Conservation (phyloP, 768 basidiomycete genomes). For the Calocybe cyanea region DNA sequence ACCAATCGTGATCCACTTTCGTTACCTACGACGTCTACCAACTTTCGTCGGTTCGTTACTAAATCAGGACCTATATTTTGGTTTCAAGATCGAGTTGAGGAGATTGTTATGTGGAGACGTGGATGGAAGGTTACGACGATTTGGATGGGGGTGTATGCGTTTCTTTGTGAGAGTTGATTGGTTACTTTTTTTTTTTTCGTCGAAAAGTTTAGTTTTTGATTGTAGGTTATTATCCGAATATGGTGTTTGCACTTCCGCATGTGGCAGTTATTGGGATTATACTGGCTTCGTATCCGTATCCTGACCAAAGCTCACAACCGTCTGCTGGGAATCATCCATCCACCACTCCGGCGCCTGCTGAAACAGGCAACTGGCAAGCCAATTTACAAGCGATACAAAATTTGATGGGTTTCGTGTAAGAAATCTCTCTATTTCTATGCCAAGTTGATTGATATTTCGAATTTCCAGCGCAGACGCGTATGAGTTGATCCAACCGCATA, state of each 20-base stretch:
- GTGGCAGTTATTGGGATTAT: constrained; percentile 58
- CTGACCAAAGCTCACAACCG: constrained; percentile 11
- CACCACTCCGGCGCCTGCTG: constrained; percentile 36
- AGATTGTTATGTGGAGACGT: constrained; percentile 77
- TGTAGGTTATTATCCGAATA: constrained; percentile 72
- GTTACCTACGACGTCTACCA: constrained; percentile 69
- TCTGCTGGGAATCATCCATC: constrained; percentile 20
- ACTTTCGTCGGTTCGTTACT: constrained; percentile 79
- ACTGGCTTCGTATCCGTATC: constrained; percentile 52
- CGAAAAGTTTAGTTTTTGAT: not conserved
- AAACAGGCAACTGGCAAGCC: constrained; percentile 76
- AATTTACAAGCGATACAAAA: constrained; percentile 91
- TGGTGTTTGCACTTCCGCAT: constrained; percentile 70
- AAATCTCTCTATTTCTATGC: constrained; percentile 8
- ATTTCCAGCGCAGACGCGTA: constrained; percentile 55
- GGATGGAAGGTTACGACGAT: constrained; percentile 67
- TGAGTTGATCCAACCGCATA: constrained; percentile 48
- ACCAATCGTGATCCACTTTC: constrained; percentile 69
- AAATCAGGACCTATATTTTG: constrained; percentile 81
- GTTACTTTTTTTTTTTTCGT: not conserved
- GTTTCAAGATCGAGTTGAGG: constrained; percentile 86
- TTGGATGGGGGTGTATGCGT: constrained; percentile 76
- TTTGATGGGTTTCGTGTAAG: constrained; percentile 81
- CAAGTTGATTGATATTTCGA: not conserved
- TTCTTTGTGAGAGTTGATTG: constrained; percentile 69